Base-by-base conservation (phyloP, 768 basidiomycete genomes). In the Amanita pallidorosea region DNA sequence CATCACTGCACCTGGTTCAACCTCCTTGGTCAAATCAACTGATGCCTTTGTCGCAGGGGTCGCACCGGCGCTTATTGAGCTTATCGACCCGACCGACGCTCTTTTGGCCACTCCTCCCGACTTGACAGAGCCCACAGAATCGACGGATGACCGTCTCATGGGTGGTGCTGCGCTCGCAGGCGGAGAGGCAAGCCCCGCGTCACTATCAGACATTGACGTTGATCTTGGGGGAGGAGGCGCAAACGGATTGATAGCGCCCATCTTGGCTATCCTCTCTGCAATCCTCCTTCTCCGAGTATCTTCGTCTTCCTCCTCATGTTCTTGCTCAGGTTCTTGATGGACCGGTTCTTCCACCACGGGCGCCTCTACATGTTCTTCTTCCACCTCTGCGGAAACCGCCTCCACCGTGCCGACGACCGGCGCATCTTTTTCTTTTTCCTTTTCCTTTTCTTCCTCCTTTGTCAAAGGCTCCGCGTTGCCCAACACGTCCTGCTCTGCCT, bases 161-260 rank as follows among this genome's bases (percentile, higher is more conserved):
- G 45, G 31, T 8, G 6, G 38, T 13, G 22, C 20, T n/a, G 33
- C 18, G 12, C 15, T 34, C 44, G 15, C 18, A 27, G 33, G 17
- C 7, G 45, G 47, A 40, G 25, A 54, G 51, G 34, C 22, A 15
- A 47, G 38, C 37, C 17, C 38, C 3, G 27, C 33, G 6, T 50
- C 49, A 13, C 33, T 13, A 18, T 49, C 54, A 4, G 51, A 22
- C 7, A n/a, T n/a, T n/a, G 23, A 23, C 27, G 36, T 22, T 1
- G 61, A 61, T 17, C 60, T 61, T 42, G 55, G 56, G 5, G 61
- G 60, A 44, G 58, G 59, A 42, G 49, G 56, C 0, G 64, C 65
- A 38, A 80, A 67, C 1, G 80, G 75, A 56, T 80, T 83, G 56
- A 83, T 67, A n/a, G 77, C 85, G 13, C 83, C 85, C 68, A 79